phyloP scores from a whole-genome alignment of 768 basidiomycete species.

The Megacollybia marginata region DNA sequence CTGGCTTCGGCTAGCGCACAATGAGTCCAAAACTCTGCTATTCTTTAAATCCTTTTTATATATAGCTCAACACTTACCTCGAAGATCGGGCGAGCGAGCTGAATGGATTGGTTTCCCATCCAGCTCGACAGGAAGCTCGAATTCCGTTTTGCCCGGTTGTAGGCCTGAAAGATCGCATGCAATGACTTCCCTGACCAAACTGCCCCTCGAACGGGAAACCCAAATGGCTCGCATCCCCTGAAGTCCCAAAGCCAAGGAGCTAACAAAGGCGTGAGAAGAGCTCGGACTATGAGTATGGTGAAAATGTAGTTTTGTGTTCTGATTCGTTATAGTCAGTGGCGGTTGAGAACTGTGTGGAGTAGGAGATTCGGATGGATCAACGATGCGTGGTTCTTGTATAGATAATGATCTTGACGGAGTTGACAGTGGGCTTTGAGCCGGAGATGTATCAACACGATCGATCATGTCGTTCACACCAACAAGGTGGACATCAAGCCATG shows the following conservation, averaged over 20 bases:
- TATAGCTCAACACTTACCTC: conserved; percentile 20
- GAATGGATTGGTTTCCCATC: conserved; percentile 23
- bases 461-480: conserved; percentile 38
- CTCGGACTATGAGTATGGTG: background rate
- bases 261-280: conserved; percentile 33
- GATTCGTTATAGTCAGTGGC: background rate
- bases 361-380: background rate
- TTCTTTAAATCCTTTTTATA: background rate
- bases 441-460: conserved; percentile 13
- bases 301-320: background rate
- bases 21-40: conserved; percentile 34
- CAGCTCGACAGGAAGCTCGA: conserved; percentile 6
- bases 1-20: conserved; percentile 40
- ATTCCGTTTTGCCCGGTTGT: background rate
- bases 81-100: conserved; percentile 29
- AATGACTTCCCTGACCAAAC: conserved; percentile 34
- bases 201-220: conserved; percentile 42
- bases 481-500: conserved; percentile 32
- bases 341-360: background rate
- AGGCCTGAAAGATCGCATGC: conserved; percentile 24
- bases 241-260: conserved; percentile 37
- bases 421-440: conserved; percentile 7
- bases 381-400: no score
- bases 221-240: conserved; percentile 48
- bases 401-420: no score